phyloP scores from a whole-genome alignment of 169 alveolate species.

The Theileria equi region DNA sequence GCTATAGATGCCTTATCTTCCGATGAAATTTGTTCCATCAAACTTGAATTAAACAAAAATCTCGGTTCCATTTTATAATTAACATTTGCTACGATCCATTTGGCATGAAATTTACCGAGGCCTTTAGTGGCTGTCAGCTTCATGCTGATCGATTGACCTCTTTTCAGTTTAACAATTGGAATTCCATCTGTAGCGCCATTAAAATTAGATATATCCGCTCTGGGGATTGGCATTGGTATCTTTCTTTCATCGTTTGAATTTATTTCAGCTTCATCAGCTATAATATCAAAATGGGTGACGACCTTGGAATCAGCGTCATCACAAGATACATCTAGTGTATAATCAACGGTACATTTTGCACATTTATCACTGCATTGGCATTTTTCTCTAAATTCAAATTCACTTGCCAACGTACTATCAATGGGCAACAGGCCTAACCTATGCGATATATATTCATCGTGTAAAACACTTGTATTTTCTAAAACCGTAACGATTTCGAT shows the following conservation, averaged over 20 bases:
- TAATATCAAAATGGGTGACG: slow-evolving; percentile 82
- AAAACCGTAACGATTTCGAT: slow-evolving; percentile 90
- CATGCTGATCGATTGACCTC: slow-evolving; percentile 88
- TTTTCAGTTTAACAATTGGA: slow-evolving; percentile 88
- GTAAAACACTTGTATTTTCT: slow-evolving; percentile 92
- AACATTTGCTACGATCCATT: slow-evolving; percentile 94
- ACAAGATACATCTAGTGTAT: slow-evolving; percentile 84
- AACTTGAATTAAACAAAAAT: slow-evolving; percentile 60
- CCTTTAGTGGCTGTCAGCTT: slow-evolving; percentile 94
- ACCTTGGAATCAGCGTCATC: slow-evolving; percentile 83
- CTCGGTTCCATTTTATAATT: slow-evolving; percentile 80
- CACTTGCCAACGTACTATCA: slow-evolving; percentile 82
- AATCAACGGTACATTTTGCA: slow-evolving; percentile 87
- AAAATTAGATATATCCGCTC: slow-evolving; percentile 18
- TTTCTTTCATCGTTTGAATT: slow-evolving; percentile 8
- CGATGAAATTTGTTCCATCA: slow-evolving; percentile 69
- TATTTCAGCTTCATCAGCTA: slow-evolving; percentile 55
- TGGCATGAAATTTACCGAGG: slow-evolving; percentile 95
- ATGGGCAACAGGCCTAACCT: slow-evolving; percentile 94
- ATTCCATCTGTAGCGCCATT: slow-evolving; percentile 77
- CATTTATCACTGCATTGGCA: slow-evolving; percentile 90
- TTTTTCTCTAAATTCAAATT: slow-evolving; percentile 86
- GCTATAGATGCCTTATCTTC: slow-evolving; percentile 69
- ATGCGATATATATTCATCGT: slow-evolving; percentile 94
- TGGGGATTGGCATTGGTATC: slow-evolving; percentile 65